A percentile compares a stretch with the other conserved stretches of the same genome.
Conservation (phyloP, 2,329 filamentous ascomycete species). For the Myotisia sp. region DNA sequence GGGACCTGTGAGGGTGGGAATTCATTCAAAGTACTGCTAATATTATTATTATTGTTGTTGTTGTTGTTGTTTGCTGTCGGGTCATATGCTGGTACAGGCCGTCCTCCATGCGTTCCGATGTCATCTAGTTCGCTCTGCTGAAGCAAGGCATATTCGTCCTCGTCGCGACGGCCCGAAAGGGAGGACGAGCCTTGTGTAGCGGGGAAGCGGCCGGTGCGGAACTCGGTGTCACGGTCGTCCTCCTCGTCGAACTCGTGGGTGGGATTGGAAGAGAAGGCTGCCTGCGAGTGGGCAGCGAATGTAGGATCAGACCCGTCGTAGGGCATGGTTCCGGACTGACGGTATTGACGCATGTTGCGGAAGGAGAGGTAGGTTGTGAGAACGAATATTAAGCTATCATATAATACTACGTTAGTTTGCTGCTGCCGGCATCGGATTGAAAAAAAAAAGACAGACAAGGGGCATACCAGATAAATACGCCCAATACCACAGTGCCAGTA, state of each 20-base stretch:
- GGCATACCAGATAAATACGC: constrained; percentile 43
- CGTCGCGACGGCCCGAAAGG: constrained; percentile 32
- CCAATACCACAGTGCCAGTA: constrained; percentile 42
- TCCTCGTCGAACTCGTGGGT: constrained; percentile 33
- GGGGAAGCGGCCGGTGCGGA: constrained; percentile 26
- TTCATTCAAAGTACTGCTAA: constrained; percentile 4
- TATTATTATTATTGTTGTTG: too few species aligned
- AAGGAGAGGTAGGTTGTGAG: constrained; percentile 40
- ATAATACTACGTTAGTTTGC: not conserved
- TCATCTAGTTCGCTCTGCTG: constrained; percentile 35
- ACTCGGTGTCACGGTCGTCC: constrained; percentile 23
- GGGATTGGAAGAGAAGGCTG: constrained; percentile 34
- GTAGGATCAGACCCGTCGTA: constrained; percentile 31
- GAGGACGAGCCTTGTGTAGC: constrained; percentile 26
- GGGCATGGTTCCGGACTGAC: constrained; percentile 42
- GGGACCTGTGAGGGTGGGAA: constrained; percentile 13
- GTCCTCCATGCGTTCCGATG: constrained; percentile 22
- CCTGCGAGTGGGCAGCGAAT: constrained; percentile 36
- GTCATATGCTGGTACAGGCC: constrained; percentile 27
- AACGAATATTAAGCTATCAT: constrained; percentile 38
- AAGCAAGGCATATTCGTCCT: constrained; percentile 39
- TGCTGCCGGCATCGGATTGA: not conserved
- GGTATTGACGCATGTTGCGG: constrained; percentile 42
- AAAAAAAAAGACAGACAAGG: not conserved
- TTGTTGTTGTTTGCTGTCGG: constrained; percentile 20